Evolutionary conservation across 768 basidiomycete species (phyloP), one percentile per base, ranked within the genome.

Genomic region (Trametes cinnabarina): DNA sequence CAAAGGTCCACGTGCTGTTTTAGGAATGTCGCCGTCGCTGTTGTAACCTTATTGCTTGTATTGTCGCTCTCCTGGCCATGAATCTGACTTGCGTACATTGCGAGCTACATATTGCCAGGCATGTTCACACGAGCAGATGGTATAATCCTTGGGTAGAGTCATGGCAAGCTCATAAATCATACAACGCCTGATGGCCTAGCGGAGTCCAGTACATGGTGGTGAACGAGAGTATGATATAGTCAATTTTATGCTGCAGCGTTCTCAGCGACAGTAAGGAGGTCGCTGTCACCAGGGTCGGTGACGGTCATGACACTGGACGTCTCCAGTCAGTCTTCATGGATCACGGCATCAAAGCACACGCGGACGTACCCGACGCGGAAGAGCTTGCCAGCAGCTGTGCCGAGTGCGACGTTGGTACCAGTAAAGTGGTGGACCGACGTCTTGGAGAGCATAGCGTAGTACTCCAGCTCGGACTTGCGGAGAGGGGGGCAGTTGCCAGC

Each of bases 401-500:
- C 97, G 64, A 99, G 89, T 59, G 96, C 92, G 67, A 98, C 94
- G 73, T 99, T 99, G 63, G 94, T 94, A 63, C 97, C 97, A 63
- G 86, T 82, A 75, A 97, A 99, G 80, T 98, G 95, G 79, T 98
- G 97, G 56, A 98, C 96, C 57, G 91, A 86, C 57, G 96, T 98
- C 83, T 99, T 99, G 66, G 94, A 97, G 73, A 99, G 83, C 95
- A 97, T 97, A 79, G 94, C 97, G 73, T 98, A 99, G 83, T 98
- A 99, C 82, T 99, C 97, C 58, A 99, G 83, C 82, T 99, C 97
- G 60, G 96, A 98, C 77, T 97, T 97, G 76, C 97, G 93, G 62
- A 99, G 86, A 62, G 97, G 97, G 57, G 97, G 97, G 80, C 94
- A 97, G 81, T 99, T 99, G 67, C 94, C 95, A 69, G 96, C 94